phyloP scores from a whole-genome alignment of 2,329 filamentous ascomycete genomes.

The Madurella fahalii region DNA sequence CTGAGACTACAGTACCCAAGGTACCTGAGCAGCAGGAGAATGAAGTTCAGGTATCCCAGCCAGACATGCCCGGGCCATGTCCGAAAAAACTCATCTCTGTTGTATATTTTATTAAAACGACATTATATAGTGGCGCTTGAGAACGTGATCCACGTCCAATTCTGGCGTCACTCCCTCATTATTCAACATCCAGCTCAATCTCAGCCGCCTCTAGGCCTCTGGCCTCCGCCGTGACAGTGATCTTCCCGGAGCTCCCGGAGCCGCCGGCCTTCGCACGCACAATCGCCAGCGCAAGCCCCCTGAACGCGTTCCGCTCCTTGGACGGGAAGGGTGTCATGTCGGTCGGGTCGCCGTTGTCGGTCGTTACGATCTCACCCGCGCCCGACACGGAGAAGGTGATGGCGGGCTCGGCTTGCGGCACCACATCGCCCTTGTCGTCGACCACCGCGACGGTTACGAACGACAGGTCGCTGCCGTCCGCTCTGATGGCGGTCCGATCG shows the following conservation, averaged over 20 bases:
- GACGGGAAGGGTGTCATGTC: constrained; percentile 43
- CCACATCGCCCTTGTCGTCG: constrained; percentile 40
- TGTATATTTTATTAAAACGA: no score
- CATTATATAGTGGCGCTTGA: no score
- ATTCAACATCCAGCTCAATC: background rate
- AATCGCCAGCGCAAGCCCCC: constrained; percentile 39
- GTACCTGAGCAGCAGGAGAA: no score
- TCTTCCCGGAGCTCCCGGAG: constrained; percentile 21
- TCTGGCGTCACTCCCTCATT: background rate
- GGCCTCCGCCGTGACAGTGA: constrained; percentile 21
- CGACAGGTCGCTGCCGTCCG: constrained; percentile 43
- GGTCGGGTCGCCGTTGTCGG: constrained; percentile 48
- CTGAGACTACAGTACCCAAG: no score
- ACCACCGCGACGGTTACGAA: constrained; percentile 44
- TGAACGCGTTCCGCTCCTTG: constrained; percentile 37
- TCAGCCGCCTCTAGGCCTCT: constrained; percentile 9
- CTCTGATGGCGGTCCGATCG: constrained; percentile 34
- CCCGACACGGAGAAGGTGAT: constrained; percentile 43
- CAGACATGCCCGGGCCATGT: no score
- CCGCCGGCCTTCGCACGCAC: constrained; percentile 30
- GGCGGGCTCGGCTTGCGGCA: constrained; percentile 39
- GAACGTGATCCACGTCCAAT: no score
- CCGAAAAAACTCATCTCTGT: no score
- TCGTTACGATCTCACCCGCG: constrained; percentile 44
- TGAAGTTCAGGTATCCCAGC: no score